Conservation (phyloP, 1,139 yeast genomes). For the Geotrichum histeridarum region DNA sequence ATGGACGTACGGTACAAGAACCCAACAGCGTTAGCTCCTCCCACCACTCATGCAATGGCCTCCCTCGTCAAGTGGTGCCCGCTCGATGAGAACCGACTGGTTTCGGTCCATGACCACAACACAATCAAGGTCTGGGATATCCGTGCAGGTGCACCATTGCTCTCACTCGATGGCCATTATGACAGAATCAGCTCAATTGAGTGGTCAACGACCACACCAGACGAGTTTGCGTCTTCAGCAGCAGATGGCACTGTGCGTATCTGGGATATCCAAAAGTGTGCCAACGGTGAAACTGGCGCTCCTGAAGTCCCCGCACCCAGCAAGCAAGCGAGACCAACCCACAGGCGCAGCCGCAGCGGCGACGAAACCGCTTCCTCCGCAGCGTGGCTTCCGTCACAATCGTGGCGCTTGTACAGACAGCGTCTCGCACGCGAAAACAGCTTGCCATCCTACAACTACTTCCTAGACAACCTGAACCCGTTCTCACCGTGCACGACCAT, state of each 20-base stretch:
- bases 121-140: constrained; percentile 71
- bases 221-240: constrained; percentile 61
- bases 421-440: constrained; percentile 32
- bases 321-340: background rate
- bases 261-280: constrained; percentile 53
- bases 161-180: constrained; percentile 53
- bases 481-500: constrained; percentile 28
- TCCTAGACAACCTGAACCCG: constrained; percentile 26
- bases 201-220: constrained; percentile 49
- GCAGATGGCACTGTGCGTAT: constrained; percentile 67
- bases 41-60: constrained; percentile 38
- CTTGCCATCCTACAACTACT: constrained; percentile 30
- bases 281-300: constrained; percentile 6
- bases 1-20: constrained; percentile 54
- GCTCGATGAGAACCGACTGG: constrained; percentile 53
- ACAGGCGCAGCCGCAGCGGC: background rate
- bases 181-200: constrained; percentile 53
- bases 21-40: constrained; percentile 43
- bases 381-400: constrained; percentile 32
- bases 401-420: constrained; percentile 34
- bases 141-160: constrained; percentile 49
- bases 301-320: background rate
- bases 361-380: background rate
- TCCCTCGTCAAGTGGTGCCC: constrained; percentile 61
- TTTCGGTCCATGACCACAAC: constrained; percentile 60